A percentile compares a stretch with the other conserved stretches of the same genome.
Evolutionary conservation across 805 yeast species (phyloP).

Genomic region (Myxozyma neglecta): DNA sequence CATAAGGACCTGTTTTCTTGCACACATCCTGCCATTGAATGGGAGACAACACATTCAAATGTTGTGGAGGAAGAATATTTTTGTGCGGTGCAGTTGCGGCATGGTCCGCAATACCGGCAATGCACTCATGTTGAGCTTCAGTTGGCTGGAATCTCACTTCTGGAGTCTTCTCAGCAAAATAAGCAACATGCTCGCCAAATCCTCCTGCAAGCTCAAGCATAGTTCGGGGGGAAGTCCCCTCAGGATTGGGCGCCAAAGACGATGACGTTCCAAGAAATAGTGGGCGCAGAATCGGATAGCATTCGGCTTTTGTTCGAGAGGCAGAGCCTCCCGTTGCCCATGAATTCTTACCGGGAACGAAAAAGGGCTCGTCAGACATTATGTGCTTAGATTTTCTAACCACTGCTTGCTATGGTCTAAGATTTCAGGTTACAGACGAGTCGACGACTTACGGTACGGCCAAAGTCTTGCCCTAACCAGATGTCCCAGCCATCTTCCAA

Average conservation of each 20-base stretch:
- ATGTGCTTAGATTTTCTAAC: background rate
- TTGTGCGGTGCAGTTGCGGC: background rate
- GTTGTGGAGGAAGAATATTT: slow-evolving; percentile 14
- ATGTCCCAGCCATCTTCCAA: too few species aligned
- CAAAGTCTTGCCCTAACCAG: too few species aligned
- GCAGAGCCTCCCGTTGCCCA: slow-evolving; percentile 31
- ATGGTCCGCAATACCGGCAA: slow-evolving; percentile 20
- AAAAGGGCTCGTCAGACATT: slow-evolving; percentile 7
- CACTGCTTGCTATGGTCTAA: background rate
- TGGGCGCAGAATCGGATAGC: slow-evolving; percentile 14
- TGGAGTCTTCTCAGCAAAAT: slow-evolving; percentile 23
- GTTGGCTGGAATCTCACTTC: slow-evolving; percentile 25
- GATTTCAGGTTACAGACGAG: too few species aligned
- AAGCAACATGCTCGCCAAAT: slow-evolving; percentile 27
- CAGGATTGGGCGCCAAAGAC: background rate
- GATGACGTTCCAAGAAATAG: slow-evolving; percentile 5
- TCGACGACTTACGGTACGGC: too few species aligned
- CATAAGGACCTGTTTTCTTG: slow-evolving; percentile 8
- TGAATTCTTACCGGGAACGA: slow-evolving; percentile 24
- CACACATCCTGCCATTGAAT: slow-evolving; percentile 15
- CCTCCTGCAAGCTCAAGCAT: slow-evolving; percentile 28
- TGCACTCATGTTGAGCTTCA: slow-evolving; percentile 29
- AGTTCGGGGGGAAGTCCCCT: background rate
- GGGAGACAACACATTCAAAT: slow-evolving; percentile 17
- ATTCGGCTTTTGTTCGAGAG: slow-evolving; percentile 27